A percentile compares a stretch with the other conserved stretches of the same genome.
These are phyloP conservation scores for Boletus rufocinnamomeus DNA, from an alignment of 768 basidiomycete species.

Conservation along the genomic window DNA sequence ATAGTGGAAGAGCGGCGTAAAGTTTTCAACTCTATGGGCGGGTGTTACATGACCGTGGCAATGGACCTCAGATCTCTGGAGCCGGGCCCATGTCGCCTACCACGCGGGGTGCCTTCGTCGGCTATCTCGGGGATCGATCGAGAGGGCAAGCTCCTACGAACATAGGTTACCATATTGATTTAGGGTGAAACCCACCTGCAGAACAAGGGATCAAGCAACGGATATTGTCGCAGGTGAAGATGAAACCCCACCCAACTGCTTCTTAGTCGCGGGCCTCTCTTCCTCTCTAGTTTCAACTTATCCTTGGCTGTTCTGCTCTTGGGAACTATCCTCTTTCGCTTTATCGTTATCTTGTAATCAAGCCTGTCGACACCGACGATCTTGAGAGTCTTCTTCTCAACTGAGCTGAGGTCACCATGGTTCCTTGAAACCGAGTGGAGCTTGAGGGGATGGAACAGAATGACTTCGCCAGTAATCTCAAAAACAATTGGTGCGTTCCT, in stretches of 20 bases:
- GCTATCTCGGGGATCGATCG: not conserved
- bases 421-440: not conserved
- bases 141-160: not conserved
- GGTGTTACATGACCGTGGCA: not conserved
- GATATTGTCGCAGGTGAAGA: no score
- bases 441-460: not conserved
- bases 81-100: not conserved
- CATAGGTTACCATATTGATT: not conserved
- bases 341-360: no score
- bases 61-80: not conserved
- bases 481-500: not conserved
- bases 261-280: no score
- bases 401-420: not conserved
- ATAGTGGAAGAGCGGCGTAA: not conserved
- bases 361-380: no score
- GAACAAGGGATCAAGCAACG: no score
- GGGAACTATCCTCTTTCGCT: no score
- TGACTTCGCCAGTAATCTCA: constrained; percentile 1
- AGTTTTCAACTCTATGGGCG: not conserved
- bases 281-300: not conserved
- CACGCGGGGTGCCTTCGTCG: not conserved
- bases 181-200: no score
- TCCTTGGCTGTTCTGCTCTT: no score
- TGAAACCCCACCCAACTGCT: no score
- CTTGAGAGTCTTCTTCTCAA: no score